phyloP scores from a whole-genome alignment of 2,329 filamentous ascomycete species.

The Sclerotinia nivalis region DNA sequence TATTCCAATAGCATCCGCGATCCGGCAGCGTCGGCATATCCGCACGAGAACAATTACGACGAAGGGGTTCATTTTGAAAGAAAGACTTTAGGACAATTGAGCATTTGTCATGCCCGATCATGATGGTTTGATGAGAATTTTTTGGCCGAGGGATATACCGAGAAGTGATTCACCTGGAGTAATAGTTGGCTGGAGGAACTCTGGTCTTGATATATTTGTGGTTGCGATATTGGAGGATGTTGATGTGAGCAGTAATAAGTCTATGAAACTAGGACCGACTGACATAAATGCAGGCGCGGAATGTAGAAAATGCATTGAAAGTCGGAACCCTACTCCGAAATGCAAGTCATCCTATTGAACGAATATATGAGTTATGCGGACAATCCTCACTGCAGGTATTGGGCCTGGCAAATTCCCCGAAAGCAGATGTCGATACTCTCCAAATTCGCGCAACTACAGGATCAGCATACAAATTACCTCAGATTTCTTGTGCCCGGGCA shows the following conservation, averaged over 20 bases:
- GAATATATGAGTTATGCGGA: slow-evolving; percentile 83
- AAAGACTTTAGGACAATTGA: neutral
- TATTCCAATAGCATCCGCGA: slow-evolving; percentile 70
- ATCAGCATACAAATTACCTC: slow-evolving; percentile 59
- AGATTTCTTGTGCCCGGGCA: slow-evolving; percentile 69
- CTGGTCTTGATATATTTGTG: slow-evolving; percentile 84
- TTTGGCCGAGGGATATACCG: slow-evolving; percentile 90
- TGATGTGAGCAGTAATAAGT: slow-evolving; percentile 60
- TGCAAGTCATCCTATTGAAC: slow-evolving; percentile 74
- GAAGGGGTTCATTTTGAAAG: slow-evolving; percentile 86
- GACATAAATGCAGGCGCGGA: slow-evolving; percentile 47
- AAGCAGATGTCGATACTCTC: slow-evolving; percentile 62
- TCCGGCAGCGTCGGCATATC: slow-evolving; percentile 79
- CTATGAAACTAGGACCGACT: slow-evolving; percentile 30
- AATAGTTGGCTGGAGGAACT: slow-evolving; percentile 95
- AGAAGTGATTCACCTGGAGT: slow-evolving; percentile 74
- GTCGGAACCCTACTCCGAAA: slow-evolving; percentile 81
- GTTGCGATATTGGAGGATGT: slow-evolving; percentile 88
- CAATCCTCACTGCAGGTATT: slow-evolving; percentile 81
- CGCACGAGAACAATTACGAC: slow-evolving; percentile 89
- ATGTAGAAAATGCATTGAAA: slow-evolving; percentile 85
- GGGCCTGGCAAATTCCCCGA: slow-evolving; percentile 71
- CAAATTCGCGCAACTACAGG: slow-evolving; percentile 65
- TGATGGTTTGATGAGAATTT: slow-evolving; percentile 95
- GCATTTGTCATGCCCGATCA: slow-evolving; percentile 63